Percentiles rank a stretch among this genome's conserved stretches.
phyloP scores from a whole-genome alignment of 2,329 filamentous ascomycete species.

The Fusarium bactridioides region DNA sequence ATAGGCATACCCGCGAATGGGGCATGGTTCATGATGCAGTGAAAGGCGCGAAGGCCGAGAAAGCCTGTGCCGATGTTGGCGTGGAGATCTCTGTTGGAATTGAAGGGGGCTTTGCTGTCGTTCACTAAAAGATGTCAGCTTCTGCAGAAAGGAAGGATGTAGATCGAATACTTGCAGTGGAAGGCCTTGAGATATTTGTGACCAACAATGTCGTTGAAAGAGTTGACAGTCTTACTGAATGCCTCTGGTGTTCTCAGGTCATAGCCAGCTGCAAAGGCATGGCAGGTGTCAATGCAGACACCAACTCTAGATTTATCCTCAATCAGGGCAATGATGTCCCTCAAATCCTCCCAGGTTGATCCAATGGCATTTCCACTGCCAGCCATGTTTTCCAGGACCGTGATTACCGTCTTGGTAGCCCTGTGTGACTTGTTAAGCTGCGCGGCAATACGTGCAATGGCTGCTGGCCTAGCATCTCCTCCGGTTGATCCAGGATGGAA shows the following conservation, averaged over 20 bases:
- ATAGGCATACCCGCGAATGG: constrained; percentile 83
- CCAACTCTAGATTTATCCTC: constrained; percentile 85
- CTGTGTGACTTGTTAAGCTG: constrained; percentile 84
- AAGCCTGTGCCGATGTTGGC: constrained; percentile 97
- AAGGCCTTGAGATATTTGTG: constrained; percentile 81
- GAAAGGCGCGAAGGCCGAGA: constrained; percentile 87
- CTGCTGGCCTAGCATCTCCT: constrained; percentile 70
- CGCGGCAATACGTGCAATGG: constrained; percentile 79
- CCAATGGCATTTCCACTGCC: constrained; percentile 88
- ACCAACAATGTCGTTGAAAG: constrained; percentile 82
- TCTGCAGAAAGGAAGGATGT: neutral
- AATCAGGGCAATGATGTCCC: constrained; percentile 81
- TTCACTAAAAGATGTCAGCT: constrained; percentile 65
- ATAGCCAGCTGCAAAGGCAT: constrained; percentile 93
- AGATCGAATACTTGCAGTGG: constrained; percentile 59
- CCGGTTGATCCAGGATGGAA: constrained; percentile 93
- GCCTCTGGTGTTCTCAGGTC: constrained; percentile 80
- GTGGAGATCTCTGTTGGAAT: constrained; percentile 85
- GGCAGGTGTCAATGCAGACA: constrained; percentile 96
- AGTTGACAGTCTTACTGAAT: constrained; percentile 75
- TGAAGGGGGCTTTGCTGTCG: constrained; percentile 90
- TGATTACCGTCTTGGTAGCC: constrained; percentile 78
- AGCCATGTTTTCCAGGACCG: constrained; percentile 95
- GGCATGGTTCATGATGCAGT: constrained; percentile 85
- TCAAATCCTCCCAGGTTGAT: constrained; percentile 83